Evolutionary conservation across 1,284 basidiomycete genomes (phyloP).

Genomic region (Malassezia sp.): DNA sequence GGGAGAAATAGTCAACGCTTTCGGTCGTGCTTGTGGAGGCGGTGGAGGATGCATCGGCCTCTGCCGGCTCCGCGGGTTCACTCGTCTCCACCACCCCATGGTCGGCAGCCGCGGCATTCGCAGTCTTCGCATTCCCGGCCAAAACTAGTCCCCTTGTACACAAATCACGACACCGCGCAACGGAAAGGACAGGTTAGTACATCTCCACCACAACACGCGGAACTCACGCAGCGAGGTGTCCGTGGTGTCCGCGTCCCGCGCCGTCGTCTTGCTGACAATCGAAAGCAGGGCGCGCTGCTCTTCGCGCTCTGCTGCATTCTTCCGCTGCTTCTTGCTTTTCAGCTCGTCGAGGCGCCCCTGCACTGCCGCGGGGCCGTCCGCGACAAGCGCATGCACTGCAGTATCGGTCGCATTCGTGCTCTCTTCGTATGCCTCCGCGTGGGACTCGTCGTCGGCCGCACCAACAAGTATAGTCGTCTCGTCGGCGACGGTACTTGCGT

Average conservation of each 20-base stretch:
- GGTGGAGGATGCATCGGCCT: not conserved
- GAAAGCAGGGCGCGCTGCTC: too few species aligned
- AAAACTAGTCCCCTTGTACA: conserved; percentile 8
- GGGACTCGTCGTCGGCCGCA: not conserved
- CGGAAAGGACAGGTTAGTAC: conserved; percentile 5
- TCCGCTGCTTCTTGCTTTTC: conserved; percentile 17
- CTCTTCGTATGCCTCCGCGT: conserved; percentile 2
- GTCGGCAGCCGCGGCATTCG: not conserved
- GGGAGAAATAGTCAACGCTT: conserved; percentile 11
- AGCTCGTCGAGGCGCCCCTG: conserved; percentile 10
- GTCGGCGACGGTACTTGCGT: not conserved
- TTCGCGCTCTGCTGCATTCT: conserved; percentile 15
- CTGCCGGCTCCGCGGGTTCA: not conserved
- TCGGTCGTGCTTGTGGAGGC: not conserved
- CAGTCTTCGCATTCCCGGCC: not conserved
- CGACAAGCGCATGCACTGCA: conserved; percentile 5
- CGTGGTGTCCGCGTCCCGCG: too few species aligned
- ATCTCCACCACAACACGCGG: not conserved
- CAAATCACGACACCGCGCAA: too few species aligned
- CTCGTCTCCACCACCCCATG: not conserved
- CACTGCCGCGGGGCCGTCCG: conserved; percentile 6
- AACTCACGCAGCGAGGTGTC: conserved; percentile 7
- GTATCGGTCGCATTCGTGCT: conserved; percentile 11
- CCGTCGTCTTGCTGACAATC: too few species aligned
- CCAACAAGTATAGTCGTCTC: not conserved